A percentile compares a stretch with the other conserved stretches of the same genome.
phyloP scores from a whole-genome alignment of 2,329 filamentous ascomycete genomes.

The Didymella segeticola region DNA sequence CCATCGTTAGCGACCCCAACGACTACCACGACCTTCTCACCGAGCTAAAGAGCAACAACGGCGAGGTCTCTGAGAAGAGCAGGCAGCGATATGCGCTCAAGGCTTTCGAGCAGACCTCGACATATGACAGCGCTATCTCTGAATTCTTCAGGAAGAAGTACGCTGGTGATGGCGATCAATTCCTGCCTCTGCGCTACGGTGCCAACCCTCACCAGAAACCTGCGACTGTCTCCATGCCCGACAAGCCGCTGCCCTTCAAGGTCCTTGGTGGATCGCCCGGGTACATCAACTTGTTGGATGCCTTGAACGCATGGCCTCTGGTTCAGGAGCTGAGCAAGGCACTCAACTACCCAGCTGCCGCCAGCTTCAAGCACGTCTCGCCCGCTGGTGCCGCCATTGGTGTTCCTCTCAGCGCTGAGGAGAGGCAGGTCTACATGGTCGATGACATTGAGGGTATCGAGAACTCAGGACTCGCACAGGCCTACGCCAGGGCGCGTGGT shows the following conservation, averaged over 20 bases:
- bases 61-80: slow-evolving; percentile 83
- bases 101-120: slow-evolving; percentile 97
- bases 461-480: slow-evolving; percentile 84
- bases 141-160: slow-evolving; percentile 99
- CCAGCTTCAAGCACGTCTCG: slow-evolving; percentile 97
- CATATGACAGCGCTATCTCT: slow-evolving; percentile 93
- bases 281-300: slow-evolving; percentile 97
- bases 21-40: slow-evolving; percentile 95
- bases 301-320: slow-evolving; percentile 93
- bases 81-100: slow-evolving; percentile 92
- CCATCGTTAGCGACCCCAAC: slow-evolving; percentile 89
- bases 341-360: slow-evolving; percentile 85
- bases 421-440: slow-evolving; percentile 98
- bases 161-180: slow-evolving; percentile 81
- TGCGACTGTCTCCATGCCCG: slow-evolving; percentile 79
- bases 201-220: slow-evolving; percentile 99
- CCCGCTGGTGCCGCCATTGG: slow-evolving; percentile 95
- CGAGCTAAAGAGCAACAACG: slow-evolving; percentile 80
- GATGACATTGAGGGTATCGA: slow-evolving; percentile 92
- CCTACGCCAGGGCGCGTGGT: slow-evolving; percentile 92
- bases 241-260: slow-evolving; percentile 87
- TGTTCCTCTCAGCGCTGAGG: slow-evolving; percentile 80
- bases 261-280: slow-evolving; percentile 87
- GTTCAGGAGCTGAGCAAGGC: slow-evolving; percentile 95
- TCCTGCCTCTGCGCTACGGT: slow-evolving; percentile 88